A percentile compares a stretch with the other conserved stretches of the same genome.
Conservation (phyloP, 2,329 filamentous ascomycete species). For the Colletotrichum paranaense region DNA sequence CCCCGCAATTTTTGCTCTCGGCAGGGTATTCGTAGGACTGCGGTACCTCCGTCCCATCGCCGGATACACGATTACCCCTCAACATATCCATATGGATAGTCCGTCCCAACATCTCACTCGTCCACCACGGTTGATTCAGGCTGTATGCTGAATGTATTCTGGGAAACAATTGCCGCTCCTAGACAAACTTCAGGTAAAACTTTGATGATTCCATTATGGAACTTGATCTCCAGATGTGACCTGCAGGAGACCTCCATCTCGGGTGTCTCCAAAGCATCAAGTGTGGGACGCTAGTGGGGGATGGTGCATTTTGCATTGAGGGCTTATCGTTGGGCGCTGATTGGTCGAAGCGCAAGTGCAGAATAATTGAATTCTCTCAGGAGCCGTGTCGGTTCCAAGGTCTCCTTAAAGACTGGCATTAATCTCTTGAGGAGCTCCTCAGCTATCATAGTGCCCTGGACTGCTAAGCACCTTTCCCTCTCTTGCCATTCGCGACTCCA, state of each 20-base stretch:
- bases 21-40: conserved; percentile 13
- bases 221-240: conserved; percentile 35
- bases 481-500: conserved; percentile 31
- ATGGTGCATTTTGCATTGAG: conserved; percentile 35
- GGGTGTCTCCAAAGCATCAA: conserved; percentile 32
- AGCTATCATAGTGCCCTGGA: conserved; percentile 2
- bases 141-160: conserved; percentile 9
- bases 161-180: conserved; percentile 27
- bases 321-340: conserved; percentile 45
- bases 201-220: conserved; percentile 38
- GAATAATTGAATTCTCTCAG: conserved; percentile 48
- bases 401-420: conserved; percentile 33
- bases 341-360: conserved; percentile 43
- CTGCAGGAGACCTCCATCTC: conserved; percentile 35
- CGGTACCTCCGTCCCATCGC: conserved; percentile 5
- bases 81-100: conserved; percentile 8
- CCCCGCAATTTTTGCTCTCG: conserved; percentile 28
- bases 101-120: conserved; percentile 16
- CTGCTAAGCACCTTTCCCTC: conserved; percentile 31
- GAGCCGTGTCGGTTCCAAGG: conserved; percentile 25
- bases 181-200: conserved; percentile 32
- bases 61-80: conserved; percentile 27
- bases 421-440: conserved; percentile 32
- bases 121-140: conserved; percentile 11
- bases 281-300: conserved; percentile 34